Evolutionary conservation across 2,329 filamentous ascomycete genomes (phyloP).

Genomic region (Stemphylium vesicarium): DNA sequence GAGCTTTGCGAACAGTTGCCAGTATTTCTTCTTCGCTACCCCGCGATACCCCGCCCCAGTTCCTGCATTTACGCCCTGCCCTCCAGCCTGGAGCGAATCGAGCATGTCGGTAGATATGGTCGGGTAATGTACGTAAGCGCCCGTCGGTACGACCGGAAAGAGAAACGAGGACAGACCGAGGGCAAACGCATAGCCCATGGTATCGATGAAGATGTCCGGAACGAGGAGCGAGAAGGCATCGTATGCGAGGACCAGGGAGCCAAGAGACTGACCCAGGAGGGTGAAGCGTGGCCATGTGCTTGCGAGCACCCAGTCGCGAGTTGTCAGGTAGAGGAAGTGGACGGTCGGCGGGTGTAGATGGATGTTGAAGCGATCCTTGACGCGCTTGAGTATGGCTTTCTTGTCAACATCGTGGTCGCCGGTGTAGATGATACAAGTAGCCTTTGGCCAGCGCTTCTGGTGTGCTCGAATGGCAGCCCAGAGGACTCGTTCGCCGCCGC

Average conservation of each 20-base stretch:
- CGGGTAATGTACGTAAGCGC: slow-evolving; percentile 95
- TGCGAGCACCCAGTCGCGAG: slow-evolving; percentile 82
- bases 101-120: slow-evolving; percentile 99
- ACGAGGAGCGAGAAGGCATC: slow-evolving; percentile 92
- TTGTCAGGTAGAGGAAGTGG: slow-evolving; percentile 88
- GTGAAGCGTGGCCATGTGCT: slow-evolving; percentile 92
- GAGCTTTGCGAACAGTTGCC: slow-evolving; percentile 80
- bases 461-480: slow-evolving; percentile 95
- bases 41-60: slow-evolving; percentile 76
- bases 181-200: slow-evolving; percentile 96
- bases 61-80: slow-evolving; percentile 81
- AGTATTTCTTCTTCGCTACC: slow-evolving; percentile 78
- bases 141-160: slow-evolving; percentile 81
- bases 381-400: slow-evolving; percentile 75
- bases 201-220: slow-evolving; percentile 94
- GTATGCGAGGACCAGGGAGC: slow-evolving; percentile 84
- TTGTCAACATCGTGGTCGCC: slow-evolving; percentile 91
- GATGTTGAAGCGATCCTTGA: slow-evolving; percentile 89
- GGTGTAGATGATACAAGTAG: slow-evolving; percentile 91
- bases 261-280: slow-evolving; percentile 89
- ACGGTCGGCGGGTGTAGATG: slow-evolving; percentile 81
- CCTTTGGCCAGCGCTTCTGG: slow-evolving; percentile 85
- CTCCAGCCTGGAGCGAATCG: slow-evolving; percentile 66
- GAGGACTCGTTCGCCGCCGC: slow-evolving; percentile 91
- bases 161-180: slow-evolving; percentile 82